Base-by-base conservation (phyloP, 306 rosid species). In the Gastrolobium bilobum region DNA sequence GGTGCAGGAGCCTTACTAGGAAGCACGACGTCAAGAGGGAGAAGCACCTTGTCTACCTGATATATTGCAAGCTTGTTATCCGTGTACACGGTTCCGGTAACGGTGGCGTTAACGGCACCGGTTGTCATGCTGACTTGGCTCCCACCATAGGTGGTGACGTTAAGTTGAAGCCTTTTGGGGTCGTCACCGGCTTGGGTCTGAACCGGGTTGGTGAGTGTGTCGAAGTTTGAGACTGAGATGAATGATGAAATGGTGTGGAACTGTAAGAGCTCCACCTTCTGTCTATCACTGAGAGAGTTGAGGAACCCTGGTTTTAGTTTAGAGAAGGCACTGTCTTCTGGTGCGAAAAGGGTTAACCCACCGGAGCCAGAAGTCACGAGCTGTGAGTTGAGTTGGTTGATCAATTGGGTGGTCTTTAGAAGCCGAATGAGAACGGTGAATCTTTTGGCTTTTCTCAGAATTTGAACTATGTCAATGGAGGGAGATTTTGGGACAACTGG, bases 171-270 rank as follows among this genome's bases (percentile, higher is more conserved):
- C 59, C 89, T 80, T 13, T 59, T 38, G 4, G 85, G 37, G 51
- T 82, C 81, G 3, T 88, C 92, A 8, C 94, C 93, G 7, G 91
- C 97, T 52, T 87, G 90, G 2, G 94, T 92, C 30, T 83, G 82
- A 15, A 92, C 86, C 0, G 97, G 97, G 81, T 92, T 92, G 75
- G 91, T 90, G 35, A 90, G 70, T 0, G 97, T 90, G 73, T 92
- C 88, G 39, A 90, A 92, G 83, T 88, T 90, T 1, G 87, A 73
- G 69, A 87, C 13, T 6, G 88, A 30, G 13, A 90, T 46, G 71
- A 74, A 88, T 15, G 87, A 80, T 3, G 94, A 92, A n/a, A 88
- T 82, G 3, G 89, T 73, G 76, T 90, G 92, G 86, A 82, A 92
- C 70, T 88, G 92, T 6, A 90, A 35, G 8, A 92, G 90, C 75